A percentile compares a stretch with the other conserved stretches of the same genome.
These are phyloP conservation scores for Entophlyctis luteolus DNA, from an alignment of 192 early-diverging fungal species.

Conservation along the genomic window DNA sequence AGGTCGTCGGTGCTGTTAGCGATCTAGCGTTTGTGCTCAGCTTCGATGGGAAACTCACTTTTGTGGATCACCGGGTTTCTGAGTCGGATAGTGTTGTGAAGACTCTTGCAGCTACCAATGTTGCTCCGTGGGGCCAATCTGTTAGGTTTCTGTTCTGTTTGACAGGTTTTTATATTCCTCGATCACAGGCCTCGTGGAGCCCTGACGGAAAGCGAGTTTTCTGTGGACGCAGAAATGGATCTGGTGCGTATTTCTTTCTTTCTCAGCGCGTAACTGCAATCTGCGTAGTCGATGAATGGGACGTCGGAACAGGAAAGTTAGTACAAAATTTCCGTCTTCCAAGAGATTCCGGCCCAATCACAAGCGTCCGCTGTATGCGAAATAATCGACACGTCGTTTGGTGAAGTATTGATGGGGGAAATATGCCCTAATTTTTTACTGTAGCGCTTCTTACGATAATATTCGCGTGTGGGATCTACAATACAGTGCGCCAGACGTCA, in stretches of 20 bases:
- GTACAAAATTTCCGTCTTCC: conserved; percentile 79
- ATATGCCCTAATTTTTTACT: background rate
- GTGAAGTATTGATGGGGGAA: conserved; percentile 38
- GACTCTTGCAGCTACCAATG: conserved; percentile 18
- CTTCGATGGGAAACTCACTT: conserved; percentile 39
- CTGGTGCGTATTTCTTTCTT: conserved; percentile 39
- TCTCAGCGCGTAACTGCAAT: background rate
- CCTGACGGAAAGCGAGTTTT: conserved; percentile 76
- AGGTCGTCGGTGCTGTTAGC: background rate
- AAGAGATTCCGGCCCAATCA: conserved; percentile 82
- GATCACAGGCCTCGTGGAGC: conserved; percentile 70
- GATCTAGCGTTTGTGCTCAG: conserved; percentile 12
- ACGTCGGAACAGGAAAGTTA: conserved; percentile 59
- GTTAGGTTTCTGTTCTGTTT: background rate
- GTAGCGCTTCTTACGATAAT: conserved; percentile 85
- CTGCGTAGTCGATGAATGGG: conserved; percentile 80
- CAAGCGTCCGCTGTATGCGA: conserved; percentile 66
- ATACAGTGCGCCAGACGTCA: background rate
- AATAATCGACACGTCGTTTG: conserved; percentile 81
- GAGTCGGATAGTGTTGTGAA: conserved; percentile 23
- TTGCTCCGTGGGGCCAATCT: conserved; percentile 46
- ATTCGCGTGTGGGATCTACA: conserved; percentile 85
- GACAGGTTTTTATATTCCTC: background rate
- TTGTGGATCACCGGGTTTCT: conserved; percentile 42
- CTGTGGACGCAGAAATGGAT: conserved; percentile 83